These are phyloP conservation scores for Hericium erinaceus DNA, from an alignment of 768 basidiomycete species.

Conservation along the genomic window DNA sequence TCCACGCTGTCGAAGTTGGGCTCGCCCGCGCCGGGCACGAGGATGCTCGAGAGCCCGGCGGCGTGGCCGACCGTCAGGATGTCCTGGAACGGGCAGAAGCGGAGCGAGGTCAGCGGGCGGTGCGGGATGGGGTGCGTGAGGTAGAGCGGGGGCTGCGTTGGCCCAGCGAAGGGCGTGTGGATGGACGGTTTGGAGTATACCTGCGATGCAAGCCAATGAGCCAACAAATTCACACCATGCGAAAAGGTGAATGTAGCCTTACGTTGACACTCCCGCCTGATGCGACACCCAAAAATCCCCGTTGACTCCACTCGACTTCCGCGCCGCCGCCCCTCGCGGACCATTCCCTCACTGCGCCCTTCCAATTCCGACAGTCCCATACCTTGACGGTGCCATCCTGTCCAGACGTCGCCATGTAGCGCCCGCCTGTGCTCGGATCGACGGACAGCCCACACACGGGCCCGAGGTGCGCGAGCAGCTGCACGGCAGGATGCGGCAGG, in stretches of 20 bases:
- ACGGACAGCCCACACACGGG: conserved; percentile 75
- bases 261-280: conserved; percentile 82
- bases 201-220: conserved; percentile 27
- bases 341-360: conserved; percentile 78
- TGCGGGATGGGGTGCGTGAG: conserved; percentile 80
- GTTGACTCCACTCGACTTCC: conserved; percentile 78
- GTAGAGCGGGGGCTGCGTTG: conserved; percentile 70
- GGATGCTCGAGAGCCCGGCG: conserved; percentile 70
- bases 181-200: conserved; percentile 67
- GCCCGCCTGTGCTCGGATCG: conserved; percentile 76
- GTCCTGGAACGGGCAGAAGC: conserved; percentile 90
- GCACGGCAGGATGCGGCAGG: conserved; percentile 83
- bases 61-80: conserved; percentile 72
- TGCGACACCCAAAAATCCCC: conserved; percentile 74
- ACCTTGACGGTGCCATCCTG: conserved; percentile 85
- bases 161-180: conserved; percentile 38
- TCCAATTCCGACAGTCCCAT: conserved; percentile 98
- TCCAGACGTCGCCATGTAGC: conserved; percentile 88
- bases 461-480: conserved; percentile 83
- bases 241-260: conserved; percentile 16
- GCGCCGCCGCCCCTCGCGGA: conserved; percentile 54
- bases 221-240: neutral
- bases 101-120: conserved; percentile 62
- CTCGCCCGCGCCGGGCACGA: conserved; percentile 90
- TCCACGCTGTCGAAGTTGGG: conserved; percentile 91